Base-by-base conservation (phyloP, 2,329 filamentous ascomycete genomes). In the Calonectria naviculata region DNA sequence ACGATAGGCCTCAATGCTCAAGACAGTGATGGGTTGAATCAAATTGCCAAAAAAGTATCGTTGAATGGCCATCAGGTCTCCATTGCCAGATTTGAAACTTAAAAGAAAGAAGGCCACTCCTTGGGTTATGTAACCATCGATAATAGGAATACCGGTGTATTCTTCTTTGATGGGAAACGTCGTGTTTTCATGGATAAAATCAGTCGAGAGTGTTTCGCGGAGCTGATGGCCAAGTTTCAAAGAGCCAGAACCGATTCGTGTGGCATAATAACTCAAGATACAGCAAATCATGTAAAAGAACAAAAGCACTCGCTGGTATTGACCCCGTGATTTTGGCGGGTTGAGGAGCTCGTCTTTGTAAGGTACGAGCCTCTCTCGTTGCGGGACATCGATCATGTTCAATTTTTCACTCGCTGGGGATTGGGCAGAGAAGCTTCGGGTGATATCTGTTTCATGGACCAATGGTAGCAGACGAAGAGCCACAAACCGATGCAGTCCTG, bases 401-500 rank as follows among this genome's bases (percentile, higher is more conserved):
- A 70, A 5, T 52, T 63, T 70, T 15, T 58, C 56, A 5, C 63
- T 56, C 2, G 24, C 46, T 26, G 68, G 68, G 7, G 67, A 41
- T 21, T 67, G 68, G 12, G n/a, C n/a, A 0, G 64, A 67, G 29
- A 54, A 70, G 13, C 64, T 70, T 8, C 41, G 46, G 17, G 64
- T 70, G 5, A 62, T 64, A 28, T 46, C 28, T 8, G 36, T 34
- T 15, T 67, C 64, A 17, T 36, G 19, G 3, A 26, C 68, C 3
- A 61, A 26, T 6, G 64, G 68, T 2, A 70, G 36, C 12, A 70
- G 21, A 12, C 49, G 24, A 2, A 67, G 38, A 13, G 64, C 68
- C 8, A 58, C n/a, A 6, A 62, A 13, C 19, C 24, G 29, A 38
- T 34, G 54, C 2, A 67, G 5, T 15, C 46, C 9, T 13, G 13